These are phyloP conservation scores for Chaetomiaceae sp. DNA, from an alignment of 2,329 filamentous ascomycete species.

Conservation along the genomic window DNA sequence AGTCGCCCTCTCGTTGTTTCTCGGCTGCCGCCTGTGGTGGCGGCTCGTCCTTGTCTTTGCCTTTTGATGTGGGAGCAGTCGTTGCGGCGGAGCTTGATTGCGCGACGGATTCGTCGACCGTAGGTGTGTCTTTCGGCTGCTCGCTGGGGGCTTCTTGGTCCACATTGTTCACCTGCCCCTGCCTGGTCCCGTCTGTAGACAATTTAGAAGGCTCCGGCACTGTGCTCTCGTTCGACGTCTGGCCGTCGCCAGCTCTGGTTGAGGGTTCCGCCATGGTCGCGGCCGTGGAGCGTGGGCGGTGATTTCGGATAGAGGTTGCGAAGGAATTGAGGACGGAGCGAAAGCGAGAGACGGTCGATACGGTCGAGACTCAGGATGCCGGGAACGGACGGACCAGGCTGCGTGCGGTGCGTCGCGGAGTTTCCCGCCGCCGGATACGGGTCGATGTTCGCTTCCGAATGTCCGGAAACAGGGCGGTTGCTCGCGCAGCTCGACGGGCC, in stretches of 20 bases:
- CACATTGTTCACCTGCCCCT: constrained; percentile 5
- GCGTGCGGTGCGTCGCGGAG: neutral
- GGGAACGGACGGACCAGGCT: neutral
- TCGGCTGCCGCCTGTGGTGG: constrained; percentile 18
- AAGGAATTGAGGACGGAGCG: neutral
- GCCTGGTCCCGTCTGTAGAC: no score
- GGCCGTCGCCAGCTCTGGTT: constrained; percentile 2
- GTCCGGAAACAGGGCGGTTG: constrained; percentile 20
- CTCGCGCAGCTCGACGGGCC: neutral
- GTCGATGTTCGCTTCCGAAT: constrained; percentile 14
- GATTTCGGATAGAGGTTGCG: neutral
- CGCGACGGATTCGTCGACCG: constrained; percentile 3
- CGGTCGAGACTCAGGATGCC: neutral
- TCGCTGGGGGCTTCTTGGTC: neutral
- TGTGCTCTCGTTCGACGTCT: constrained; percentile 1
- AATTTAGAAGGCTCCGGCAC: constrained; percentile 8
- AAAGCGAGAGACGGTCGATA: neutral
- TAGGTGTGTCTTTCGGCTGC: neutral
- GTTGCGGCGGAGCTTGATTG: constrained; percentile 4
- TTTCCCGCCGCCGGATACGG: constrained; percentile 4
- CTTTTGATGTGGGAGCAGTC: constrained; percentile 15
- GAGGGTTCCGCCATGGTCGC: constrained; percentile 18
- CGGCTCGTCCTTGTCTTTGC: constrained; percentile 32
- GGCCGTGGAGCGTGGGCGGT: neutral
- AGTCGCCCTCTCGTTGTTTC: constrained; percentile 30